Conservation (phyloP, 2,329 filamentous ascomycete genomes). For the Colletotrichum musicola region DNA sequence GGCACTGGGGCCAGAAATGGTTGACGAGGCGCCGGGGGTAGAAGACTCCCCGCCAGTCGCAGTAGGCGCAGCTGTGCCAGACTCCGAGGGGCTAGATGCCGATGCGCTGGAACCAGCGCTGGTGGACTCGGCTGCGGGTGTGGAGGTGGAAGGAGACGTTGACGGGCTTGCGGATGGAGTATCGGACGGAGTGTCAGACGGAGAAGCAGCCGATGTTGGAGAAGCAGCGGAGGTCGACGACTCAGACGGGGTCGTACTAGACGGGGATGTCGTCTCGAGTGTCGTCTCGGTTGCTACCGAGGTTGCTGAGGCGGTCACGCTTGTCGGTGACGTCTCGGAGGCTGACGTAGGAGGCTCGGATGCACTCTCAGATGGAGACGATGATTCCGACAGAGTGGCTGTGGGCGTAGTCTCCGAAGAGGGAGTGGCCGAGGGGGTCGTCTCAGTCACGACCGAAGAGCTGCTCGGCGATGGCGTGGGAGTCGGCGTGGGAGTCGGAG, state of each 20-base stretch:
- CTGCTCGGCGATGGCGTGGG: slow-evolving; percentile 10
- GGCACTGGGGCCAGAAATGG: slow-evolving; percentile 9
- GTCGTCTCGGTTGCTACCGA: neutral
- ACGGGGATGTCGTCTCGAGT: neutral
- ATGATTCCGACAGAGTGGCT: neutral
- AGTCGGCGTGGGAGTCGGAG: neutral
- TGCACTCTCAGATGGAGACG: neutral
- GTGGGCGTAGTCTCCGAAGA: neutral
- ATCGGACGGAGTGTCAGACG: neutral
- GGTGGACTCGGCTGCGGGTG: neutral
- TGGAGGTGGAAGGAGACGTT: neutral
- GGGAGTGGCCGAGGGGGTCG: slow-evolving; percentile 6
- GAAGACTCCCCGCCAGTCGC: neutral
- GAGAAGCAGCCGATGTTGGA: no score
- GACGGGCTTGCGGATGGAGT: neutral
- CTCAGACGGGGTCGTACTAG: neutral
- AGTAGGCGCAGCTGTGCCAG: neutral
- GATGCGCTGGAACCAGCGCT: slow-evolving; percentile 5
- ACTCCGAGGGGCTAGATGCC: neutral
- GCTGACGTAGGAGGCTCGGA: slow-evolving; percentile 1
- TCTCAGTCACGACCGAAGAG: slow-evolving; percentile 19
- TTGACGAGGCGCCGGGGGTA: neutral
- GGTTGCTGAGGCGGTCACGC: neutral
- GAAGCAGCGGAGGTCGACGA: neutral
- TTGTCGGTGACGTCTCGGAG: neutral